phyloP scores from a whole-genome alignment of 352 stramenopile genomes.

The Globisporangium echinulatum region DNA sequence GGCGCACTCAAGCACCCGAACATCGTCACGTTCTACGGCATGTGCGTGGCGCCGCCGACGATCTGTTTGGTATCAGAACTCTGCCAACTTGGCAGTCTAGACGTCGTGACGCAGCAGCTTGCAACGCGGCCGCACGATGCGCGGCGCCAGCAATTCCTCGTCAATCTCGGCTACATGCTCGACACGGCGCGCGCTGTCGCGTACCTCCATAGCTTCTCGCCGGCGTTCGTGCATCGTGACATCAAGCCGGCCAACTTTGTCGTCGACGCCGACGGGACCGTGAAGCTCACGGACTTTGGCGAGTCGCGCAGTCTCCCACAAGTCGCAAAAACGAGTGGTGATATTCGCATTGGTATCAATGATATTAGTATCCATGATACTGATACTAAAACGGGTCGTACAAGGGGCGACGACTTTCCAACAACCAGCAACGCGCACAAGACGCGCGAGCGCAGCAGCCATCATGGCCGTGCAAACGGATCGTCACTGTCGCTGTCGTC shows the following conservation, averaged over 20 bases:
- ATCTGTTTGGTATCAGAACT: constrained; percentile 54
- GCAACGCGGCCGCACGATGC: constrained; percentile 3
- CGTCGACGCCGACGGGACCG: constrained; percentile 12
- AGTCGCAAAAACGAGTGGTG: neutral
- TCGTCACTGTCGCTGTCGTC: neutral
- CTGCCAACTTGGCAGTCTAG: constrained; percentile 31
- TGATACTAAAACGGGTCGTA: no score
- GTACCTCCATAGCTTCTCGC: constrained; percentile 47
- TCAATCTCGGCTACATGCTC: constrained; percentile 35
- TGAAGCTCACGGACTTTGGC: constrained; percentile 64
- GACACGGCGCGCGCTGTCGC: constrained; percentile 35
- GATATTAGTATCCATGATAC: no score
- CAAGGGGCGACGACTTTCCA: neutral
- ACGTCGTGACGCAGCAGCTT: constrained; percentile 15
- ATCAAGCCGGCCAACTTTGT: constrained; percentile 66
- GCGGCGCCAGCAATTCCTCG: constrained; percentile 21
- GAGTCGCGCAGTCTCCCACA: constrained; percentile 45
- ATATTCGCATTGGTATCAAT: no score
- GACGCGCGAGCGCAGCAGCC: neutral
- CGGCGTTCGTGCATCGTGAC: constrained; percentile 41
- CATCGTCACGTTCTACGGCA: constrained; percentile 53
- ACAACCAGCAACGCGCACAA: neutral
- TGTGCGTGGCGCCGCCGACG: constrained; percentile 48
- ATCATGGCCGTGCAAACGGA: no score
- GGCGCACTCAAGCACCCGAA: constrained; percentile 45